These are phyloP conservation scores for Pezicula neosporulosa DNA, from an alignment of 2,329 filamentous ascomycete genomes.

Conservation along the genomic window DNA sequence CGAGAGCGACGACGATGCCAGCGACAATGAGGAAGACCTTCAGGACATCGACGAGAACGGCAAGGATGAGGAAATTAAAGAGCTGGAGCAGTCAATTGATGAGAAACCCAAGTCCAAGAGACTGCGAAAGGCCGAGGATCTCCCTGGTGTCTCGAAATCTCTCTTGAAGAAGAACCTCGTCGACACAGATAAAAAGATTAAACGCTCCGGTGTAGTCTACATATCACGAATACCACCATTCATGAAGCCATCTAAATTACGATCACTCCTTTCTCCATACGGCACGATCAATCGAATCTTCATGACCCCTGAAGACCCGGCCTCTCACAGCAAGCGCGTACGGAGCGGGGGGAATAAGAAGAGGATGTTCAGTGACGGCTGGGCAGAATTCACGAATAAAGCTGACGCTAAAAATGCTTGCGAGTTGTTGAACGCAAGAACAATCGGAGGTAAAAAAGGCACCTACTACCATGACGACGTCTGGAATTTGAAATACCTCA, in stretches of 20 bases:
- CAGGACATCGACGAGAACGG: constrained; percentile 7
- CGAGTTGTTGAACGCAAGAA: constrained; percentile 72
- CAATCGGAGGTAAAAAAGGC: constrained; percentile 80
- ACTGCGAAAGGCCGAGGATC: constrained; percentile 26
- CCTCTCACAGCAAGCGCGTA: constrained; percentile 62
- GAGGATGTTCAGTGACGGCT: constrained; percentile 77
- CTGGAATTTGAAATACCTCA: constrained; percentile 80
- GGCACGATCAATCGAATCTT: constrained; percentile 76
- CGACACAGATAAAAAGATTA: constrained; percentile 58
- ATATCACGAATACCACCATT: constrained; percentile 82
- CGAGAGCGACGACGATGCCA: constrained; percentile 31
- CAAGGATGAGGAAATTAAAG: constrained; percentile 23
- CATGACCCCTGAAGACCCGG: constrained; percentile 71
- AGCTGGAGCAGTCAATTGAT: constrained; percentile 17
- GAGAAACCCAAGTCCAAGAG: constrained; percentile 18
- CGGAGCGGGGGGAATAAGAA: constrained; percentile 79
- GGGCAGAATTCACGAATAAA: constrained; percentile 79
- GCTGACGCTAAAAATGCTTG: constrained; percentile 73
- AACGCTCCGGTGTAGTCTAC: constrained; percentile 78
- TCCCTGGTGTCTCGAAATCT: constrained; percentile 49
- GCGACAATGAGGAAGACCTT: constrained; percentile 32
- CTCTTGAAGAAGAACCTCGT: constrained; percentile 67
- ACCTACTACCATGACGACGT: constrained; percentile 82
- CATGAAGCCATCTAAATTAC: constrained; percentile 79
- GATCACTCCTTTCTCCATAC: constrained; percentile 71